Evolutionary conservation across 1,284 basidiomycete genomes (phyloP).

Genomic region (Boletus subluridellus): DNA sequence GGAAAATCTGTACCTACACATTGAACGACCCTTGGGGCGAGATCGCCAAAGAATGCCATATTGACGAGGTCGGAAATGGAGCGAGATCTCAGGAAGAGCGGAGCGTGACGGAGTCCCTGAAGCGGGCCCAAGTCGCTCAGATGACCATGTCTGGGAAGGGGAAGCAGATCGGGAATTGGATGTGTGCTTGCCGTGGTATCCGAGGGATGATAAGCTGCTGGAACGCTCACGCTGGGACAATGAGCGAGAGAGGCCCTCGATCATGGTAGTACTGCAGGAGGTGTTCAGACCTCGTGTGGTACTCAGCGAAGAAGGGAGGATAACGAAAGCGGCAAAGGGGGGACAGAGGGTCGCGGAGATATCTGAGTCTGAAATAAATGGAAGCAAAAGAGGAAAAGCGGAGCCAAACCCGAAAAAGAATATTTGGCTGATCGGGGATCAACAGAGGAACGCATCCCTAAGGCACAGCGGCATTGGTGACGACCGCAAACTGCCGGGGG

Average conservation of each 20-base stretch:
- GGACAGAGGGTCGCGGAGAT: conserved; percentile 27
- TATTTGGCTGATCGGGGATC: conserved; percentile 37
- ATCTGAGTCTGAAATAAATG: conserved; percentile 23
- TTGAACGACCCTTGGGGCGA: conserved; percentile 7
- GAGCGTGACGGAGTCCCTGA: conserved; percentile 18
- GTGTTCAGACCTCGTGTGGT: too few relatives aligned
- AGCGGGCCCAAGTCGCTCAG: conserved; percentile 19
- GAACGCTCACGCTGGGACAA: conserved; percentile 6
- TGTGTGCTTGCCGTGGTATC: conserved; percentile 16
- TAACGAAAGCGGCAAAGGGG: conserved; percentile 8
- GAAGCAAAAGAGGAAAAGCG: conserved; percentile 23
- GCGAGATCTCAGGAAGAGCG: conserved; percentile 22
- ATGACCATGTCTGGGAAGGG: too few relatives aligned
- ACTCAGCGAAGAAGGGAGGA: not conserved
- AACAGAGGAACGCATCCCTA: conserved; percentile 33
- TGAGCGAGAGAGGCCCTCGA: not conserved
- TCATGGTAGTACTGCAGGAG: not conserved
- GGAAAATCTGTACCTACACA: not conserved
- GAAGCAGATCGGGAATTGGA: not conserved
- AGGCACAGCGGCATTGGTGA: conserved; percentile 30
- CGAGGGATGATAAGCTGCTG: conserved; percentile 7
- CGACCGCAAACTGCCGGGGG: conserved; percentile 31
- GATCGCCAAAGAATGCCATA: conserved; percentile 24
- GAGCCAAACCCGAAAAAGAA: conserved; percentile 33
- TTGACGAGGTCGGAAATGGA: conserved; percentile 26